Evolutionary conservation across 768 basidiomycete genomes (phyloP), one percentile per base, ranked within the genome.

Genomic region (Kwoniella dejecticola): DNA sequence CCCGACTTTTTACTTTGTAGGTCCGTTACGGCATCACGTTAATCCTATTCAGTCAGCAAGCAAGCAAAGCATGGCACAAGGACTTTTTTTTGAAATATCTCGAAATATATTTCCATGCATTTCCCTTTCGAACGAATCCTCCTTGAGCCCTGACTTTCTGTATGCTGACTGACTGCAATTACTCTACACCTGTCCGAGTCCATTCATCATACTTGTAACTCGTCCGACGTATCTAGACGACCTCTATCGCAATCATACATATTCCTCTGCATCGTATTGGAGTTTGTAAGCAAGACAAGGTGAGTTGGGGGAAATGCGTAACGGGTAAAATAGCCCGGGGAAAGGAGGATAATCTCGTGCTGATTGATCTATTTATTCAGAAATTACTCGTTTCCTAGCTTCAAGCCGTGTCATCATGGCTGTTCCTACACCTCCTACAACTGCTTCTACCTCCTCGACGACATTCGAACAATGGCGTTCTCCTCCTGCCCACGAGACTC

Each of bases 401-500:
- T 24, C 46, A 48, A 48, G 46, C 26, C 24, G 46, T 48, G 27
- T 31, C 30, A 50, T 50, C 30, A 50, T 50, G 48, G 48, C 48
- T n/a, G 48, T 50, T n/a, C 48, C 48, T 17, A 50, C 48, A 31
- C 48, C 48, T 30, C 48, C 48, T 31, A 30, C 48, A 17, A 33
- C 48, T 31, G 48, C 48, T 31, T 50, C 48, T 15, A 50, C 48
- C 8, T 47, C 46, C 46, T 50, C 48, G 1, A 30, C 17, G 17
- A 50, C 54, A 21, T 62, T 63, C 29, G 68, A 63, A 27, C 48
- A 49, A 38, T 71, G 69, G 69, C 58, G 69, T 27, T 66, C 64
- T 17, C 69, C 69, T 13, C 69, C 69, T 13, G 57, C 69, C 17
- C 57, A 66, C 30, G 40, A 68, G 19, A 71, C 69, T 12, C 69